Evolutionary conservation across 2,329 filamentous ascomycete genomes (phyloP).

Genomic region (Calonectria pseudoturangicola): DNA sequence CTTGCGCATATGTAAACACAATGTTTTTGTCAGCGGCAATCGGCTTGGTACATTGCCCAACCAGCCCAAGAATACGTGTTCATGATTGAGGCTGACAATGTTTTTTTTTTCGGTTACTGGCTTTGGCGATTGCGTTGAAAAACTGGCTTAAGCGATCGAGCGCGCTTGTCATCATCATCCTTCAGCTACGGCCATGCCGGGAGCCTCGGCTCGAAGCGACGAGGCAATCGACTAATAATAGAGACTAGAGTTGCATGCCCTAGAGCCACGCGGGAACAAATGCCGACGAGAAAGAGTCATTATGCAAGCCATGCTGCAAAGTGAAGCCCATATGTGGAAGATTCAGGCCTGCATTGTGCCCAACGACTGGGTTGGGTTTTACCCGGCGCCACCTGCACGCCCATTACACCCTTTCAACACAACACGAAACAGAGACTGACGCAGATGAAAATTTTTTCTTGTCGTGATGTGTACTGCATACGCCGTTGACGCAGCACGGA

Average conservation of each 20-base stretch:
- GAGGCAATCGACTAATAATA: neutral
- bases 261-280: neutral
- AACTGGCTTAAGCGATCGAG: neutral
- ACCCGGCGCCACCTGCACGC: neutral
- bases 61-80: neutral
- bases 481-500: neutral
- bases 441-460: neutral
- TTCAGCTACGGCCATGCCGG: neutral
- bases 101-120: neutral
- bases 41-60: neutral
- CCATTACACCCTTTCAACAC: neutral
- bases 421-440: neutral
- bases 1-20: neutral
- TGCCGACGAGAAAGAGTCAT: neutral
- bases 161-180: neutral
- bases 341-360: neutral
- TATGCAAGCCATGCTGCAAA: slow-evolving; percentile 5
- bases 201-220: slow-evolving; percentile 8
- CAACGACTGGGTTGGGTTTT: neutral
- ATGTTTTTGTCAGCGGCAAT: neutral
- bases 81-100: neutral
- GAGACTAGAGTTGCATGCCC: neutral
- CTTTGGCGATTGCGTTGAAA: neutral
- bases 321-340: neutral
- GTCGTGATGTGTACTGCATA: neutral